These are phyloP conservation scores for Aphanocladium album DNA, from an alignment of 2,329 filamentous ascomycete genomes.

Conservation along the genomic window DNA sequence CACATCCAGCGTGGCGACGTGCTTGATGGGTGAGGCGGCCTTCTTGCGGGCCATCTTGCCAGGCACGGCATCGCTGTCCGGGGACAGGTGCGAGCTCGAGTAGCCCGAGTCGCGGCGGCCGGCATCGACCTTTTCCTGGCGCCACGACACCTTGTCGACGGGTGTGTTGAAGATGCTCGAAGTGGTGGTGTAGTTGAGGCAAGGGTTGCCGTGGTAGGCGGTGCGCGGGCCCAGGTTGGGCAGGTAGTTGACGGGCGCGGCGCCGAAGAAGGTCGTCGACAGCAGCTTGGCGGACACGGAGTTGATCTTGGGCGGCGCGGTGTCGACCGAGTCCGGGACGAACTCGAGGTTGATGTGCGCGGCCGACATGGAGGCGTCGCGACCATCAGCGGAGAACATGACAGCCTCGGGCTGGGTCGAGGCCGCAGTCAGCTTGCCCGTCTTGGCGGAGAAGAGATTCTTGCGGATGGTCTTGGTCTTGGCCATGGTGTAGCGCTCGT, in stretches of 20 bases:
- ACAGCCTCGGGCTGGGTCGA: conserved; percentile 43
- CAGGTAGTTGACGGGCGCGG: conserved; percentile 38
- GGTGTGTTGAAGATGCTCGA: conserved; percentile 34
- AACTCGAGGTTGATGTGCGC: conserved; percentile 44
- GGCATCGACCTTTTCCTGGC: conserved; percentile 26
- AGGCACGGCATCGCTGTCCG: conserved; percentile 32
- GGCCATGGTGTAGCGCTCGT: conserved; percentile 45
- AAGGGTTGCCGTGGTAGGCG: conserved; percentile 34
- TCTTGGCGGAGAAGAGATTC: conserved; percentile 46
- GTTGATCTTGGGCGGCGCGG: conserved; percentile 43
- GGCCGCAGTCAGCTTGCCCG: conserved; percentile 43
- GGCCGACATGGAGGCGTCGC: conserved; percentile 35
- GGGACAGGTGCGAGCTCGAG: conserved; percentile 36
- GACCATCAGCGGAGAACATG: conserved; percentile 47
- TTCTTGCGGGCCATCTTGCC: conserved; percentile 23
- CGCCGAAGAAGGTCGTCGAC: conserved; percentile 49
- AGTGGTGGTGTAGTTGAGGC: conserved; percentile 43
- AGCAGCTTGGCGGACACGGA: conserved; percentile 46
- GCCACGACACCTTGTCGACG: conserved; percentile 37
- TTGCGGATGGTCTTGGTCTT: conserved; percentile 50
- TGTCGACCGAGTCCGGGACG: conserved; percentile 37
- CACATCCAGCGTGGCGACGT: conserved; percentile 40
- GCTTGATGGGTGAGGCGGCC: conserved; percentile 29
- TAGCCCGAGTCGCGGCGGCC: conserved; percentile 51
- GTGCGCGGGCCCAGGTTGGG: conserved; percentile 47